phyloP scores from a whole-genome alignment of 305 asterid genomes.

The Solanum aculeatissimum region DNA sequence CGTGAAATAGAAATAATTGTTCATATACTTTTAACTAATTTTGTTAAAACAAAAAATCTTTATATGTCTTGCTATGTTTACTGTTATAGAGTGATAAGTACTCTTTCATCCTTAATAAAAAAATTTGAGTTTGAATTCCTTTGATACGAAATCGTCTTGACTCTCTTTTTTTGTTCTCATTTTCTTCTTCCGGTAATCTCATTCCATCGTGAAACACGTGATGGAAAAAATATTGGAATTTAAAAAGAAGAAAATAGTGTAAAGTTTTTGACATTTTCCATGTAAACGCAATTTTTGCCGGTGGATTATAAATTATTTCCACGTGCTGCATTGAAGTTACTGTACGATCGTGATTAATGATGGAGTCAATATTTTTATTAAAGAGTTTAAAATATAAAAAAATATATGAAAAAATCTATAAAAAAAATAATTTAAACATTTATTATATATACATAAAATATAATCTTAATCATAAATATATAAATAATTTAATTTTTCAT shows the following conservation, averaged over 20 bases:
- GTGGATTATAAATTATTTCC: not conserved
- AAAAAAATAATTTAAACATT: accelerated
- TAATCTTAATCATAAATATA: too few species aligned
- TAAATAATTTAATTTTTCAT: too few species aligned
- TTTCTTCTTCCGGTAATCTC: not conserved
- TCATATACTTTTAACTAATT: too few species aligned
- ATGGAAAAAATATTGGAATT: not conserved
- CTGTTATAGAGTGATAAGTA: too few species aligned
- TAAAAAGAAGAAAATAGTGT: not conserved
- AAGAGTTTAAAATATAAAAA: not conserved
- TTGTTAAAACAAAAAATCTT: too few species aligned
- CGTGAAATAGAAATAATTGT: too few species aligned
- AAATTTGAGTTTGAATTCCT: too few species aligned
- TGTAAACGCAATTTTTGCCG: not conserved
- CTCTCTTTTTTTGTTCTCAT: not conserved
- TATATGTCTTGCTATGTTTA: too few species aligned
- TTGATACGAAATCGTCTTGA: too few species aligned
- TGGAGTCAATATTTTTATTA: not conserved
- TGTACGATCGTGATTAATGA: too few species aligned
- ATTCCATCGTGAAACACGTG: not conserved
- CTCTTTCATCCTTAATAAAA: too few species aligned
- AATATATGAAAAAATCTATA: not conserved
- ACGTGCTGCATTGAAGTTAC: not conserved
- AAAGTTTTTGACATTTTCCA: not conserved
- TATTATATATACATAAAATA: not conserved